These are phyloP conservation scores for Coemansia pectinata DNA, from an alignment of 192 early-diverging fungal genomes.

Conservation along the genomic window DNA sequence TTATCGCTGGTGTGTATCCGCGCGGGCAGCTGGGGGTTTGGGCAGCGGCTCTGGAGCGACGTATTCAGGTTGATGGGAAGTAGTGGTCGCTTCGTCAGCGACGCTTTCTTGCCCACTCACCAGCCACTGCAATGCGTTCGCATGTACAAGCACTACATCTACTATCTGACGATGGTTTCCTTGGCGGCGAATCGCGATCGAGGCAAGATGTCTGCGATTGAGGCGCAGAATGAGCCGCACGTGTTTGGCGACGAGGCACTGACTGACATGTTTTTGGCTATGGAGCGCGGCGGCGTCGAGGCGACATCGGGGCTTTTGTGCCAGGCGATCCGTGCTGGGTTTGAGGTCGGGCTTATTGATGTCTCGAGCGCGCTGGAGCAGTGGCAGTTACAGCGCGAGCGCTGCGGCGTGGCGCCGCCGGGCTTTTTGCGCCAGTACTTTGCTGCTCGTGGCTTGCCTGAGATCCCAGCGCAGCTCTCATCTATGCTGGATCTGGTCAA, in stretches of 20 bases:
- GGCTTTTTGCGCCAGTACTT: slow-evolving; percentile 44
- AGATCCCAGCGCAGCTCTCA: slow-evolving; percentile 16
- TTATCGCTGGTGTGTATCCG: slow-evolving; percentile 27
- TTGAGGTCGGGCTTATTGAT: slow-evolving; percentile 42
- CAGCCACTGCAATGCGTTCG: slow-evolving; percentile 25
- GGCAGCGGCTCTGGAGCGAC: slow-evolving; percentile 41
- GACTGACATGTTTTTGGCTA: slow-evolving; percentile 37
- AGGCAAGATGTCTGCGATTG: not conserved
- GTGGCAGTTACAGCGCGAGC: slow-evolving; percentile 54
- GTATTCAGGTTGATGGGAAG: slow-evolving; percentile 21
- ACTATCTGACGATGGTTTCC: slow-evolving; percentile 16
- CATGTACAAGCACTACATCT: slow-evolving; percentile 43
- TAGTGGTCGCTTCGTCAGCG: not conserved
- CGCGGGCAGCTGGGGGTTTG: slow-evolving; percentile 32
- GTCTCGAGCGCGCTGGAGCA: slow-evolving; percentile 38
- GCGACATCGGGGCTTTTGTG: slow-evolving; percentile 46
- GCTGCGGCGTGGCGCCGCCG: slow-evolving; percentile 21
- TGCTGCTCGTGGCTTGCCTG: slow-evolving; percentile 24
- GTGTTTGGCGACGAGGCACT: slow-evolving; percentile 29
- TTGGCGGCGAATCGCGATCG: slow-evolving; percentile 1
- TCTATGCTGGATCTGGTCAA: slow-evolving; percentile 31
- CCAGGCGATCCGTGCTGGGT: slow-evolving; percentile 36
- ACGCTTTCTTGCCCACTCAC: not conserved
- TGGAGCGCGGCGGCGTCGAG: slow-evolving; percentile 34
- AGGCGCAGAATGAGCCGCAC: not conserved